Conservation (phyloP, 331 rosid genomes). For the Arachis monticola region DNA sequence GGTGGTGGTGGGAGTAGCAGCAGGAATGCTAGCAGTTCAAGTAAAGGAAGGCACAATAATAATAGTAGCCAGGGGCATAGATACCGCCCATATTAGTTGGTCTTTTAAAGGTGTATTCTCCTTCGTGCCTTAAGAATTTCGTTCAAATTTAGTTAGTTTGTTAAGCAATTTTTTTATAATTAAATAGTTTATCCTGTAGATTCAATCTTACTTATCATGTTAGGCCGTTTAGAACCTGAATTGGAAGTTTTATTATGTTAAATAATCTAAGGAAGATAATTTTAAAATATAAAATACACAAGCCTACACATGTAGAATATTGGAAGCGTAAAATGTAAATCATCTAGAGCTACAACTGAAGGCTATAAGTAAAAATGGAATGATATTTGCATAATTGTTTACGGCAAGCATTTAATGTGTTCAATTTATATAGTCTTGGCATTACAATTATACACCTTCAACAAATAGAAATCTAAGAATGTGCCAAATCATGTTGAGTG, state of each 20-base stretch:
- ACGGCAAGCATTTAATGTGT: too few species aligned
- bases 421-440: too few species aligned
- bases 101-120: slow-evolving; percentile 14
- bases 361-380: too few species aligned
- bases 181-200: slow-evolving; percentile 29
- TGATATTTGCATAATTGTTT: too few species aligned
- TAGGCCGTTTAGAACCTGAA: slow-evolving; percentile 11
- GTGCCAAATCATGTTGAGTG: too few species aligned
- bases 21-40: slow-evolving; percentile 58
- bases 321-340: too few species aligned
- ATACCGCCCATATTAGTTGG: slow-evolving; percentile 78
- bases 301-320: neutral
- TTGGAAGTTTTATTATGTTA: slow-evolving; percentile 24
- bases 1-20: slow-evolving; percentile 46
- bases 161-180: slow-evolving; percentile 29
- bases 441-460: too few species aligned
- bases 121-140: slow-evolving; percentile 14
- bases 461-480: too few species aligned
- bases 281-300: neutral
- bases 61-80: slow-evolving; percentile 77
- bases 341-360: too few species aligned
- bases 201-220: slow-evolving; percentile 33
- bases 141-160: slow-evolving; percentile 9
- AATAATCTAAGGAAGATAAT: neutral
- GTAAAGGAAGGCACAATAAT: slow-evolving; percentile 68